Percentiles rank a stretch among this genome's conserved stretches.
Conservation (phyloP, 805 yeast species). For the Suhomyces faveliae region DNA sequence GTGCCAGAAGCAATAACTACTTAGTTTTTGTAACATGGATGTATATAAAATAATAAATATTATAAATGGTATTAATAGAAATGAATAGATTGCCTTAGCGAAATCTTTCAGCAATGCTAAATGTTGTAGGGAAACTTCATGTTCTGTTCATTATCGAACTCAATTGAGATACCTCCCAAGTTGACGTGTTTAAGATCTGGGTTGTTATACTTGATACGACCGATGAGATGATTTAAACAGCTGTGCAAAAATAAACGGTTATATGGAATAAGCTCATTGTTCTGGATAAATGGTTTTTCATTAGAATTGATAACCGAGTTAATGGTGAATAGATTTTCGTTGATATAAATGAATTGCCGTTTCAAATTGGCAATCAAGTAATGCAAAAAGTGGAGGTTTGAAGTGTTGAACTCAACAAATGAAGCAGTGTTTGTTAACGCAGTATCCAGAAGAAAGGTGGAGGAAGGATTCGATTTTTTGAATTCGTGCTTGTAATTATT, state of each 20-base stretch:
- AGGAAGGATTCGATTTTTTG: constrained; percentile 1
- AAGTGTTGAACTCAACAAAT: constrained; percentile 10
- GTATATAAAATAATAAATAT: neutral
- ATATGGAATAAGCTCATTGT: constrained; percentile 11
- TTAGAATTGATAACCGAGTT: constrained; percentile 18
- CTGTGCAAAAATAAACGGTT: constrained; percentile 15
- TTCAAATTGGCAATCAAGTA: constrained; percentile 18
- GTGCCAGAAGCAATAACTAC: too few relatives aligned
- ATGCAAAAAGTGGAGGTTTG: constrained; percentile 16
- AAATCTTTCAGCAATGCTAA: neutral
- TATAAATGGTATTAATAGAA: neutral
- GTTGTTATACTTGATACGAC: constrained; percentile 6
- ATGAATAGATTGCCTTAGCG: neutral
- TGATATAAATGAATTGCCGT: constrained; percentile 16
- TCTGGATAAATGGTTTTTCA: constrained; percentile 16
- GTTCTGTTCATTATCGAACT: constrained; percentile 5
- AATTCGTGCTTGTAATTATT: constrained; percentile 15
- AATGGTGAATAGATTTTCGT: constrained; percentile 18
- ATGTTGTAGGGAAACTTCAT: constrained; percentile 1
- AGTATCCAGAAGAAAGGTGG: neutral
- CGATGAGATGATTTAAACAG: constrained; percentile 10
- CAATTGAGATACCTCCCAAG: constrained; percentile 18
- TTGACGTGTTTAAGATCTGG: constrained; percentile 12
- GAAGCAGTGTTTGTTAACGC: neutral
- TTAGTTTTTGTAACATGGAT: too few relatives aligned